A percentile compares a stretch with the other conserved stretches of the same genome.
Conservation (phyloP, 1,284 basidiomycete genomes). For the Testicularia cyperi region DNA sequence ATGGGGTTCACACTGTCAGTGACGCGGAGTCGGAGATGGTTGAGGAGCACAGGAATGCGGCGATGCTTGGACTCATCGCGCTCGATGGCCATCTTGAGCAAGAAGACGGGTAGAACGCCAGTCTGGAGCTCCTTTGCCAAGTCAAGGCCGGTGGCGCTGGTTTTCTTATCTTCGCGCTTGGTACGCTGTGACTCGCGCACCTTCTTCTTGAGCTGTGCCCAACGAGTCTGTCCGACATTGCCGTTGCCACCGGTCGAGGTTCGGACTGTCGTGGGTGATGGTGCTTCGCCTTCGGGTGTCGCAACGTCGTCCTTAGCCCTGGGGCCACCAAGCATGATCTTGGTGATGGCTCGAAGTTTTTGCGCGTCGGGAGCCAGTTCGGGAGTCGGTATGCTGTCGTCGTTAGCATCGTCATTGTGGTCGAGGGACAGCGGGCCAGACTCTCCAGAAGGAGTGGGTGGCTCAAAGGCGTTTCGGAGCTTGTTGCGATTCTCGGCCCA, state of each 20-base stretch:
- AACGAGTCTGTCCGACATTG: conserved; percentile 19
- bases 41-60: conserved; percentile 82
- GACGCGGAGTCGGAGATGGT: conserved; percentile 78
- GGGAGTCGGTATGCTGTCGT: conserved; percentile 16
- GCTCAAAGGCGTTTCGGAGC: conserved; percentile 36
- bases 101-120: conserved; percentile 36
- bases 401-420: too few species aligned
- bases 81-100: conserved; percentile 82
- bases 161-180: conserved; percentile 35
- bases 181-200: conserved; percentile 37
- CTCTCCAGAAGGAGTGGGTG: conserved; percentile 18
- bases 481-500: conserved; percentile 37
- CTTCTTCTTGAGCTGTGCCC: conserved; percentile 42
- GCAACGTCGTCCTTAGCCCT: conserved; percentile 9
- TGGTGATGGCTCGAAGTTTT: conserved; percentile 38
- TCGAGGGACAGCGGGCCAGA: too few species aligned
- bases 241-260: conserved; percentile 2
- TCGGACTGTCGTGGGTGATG: too few species aligned
- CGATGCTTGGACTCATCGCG: conserved; percentile 82
- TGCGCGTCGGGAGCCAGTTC: conserved; percentile 28
- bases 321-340: conserved; percentile 36
- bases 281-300: not conserved
- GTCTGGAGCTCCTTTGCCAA: conserved; percentile 40
- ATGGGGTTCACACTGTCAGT: conserved; percentile 82
- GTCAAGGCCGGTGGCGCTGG: conserved; percentile 22